Evolutionary conservation across 352 stramenopile species (phyloP).

Genomic region (Peronospora destructor): DNA sequence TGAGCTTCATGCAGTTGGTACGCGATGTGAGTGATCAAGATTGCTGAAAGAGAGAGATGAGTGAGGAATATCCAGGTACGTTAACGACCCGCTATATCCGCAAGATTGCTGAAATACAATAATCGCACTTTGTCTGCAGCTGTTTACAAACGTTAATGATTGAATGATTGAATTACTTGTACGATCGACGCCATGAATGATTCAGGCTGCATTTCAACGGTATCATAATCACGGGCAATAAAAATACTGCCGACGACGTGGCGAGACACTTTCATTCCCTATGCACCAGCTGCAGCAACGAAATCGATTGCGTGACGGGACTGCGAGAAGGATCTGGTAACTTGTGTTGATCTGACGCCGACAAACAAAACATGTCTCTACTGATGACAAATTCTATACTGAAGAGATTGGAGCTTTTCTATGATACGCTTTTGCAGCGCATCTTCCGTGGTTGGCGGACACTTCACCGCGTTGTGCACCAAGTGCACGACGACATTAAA

Average conservation of each 20-base stretch:
- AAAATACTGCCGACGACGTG: slow-evolving; percentile 7
- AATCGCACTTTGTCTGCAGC: no score
- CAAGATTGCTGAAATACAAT: no score
- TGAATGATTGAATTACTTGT: no score
- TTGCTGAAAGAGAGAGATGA: no score
- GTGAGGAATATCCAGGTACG: no score
- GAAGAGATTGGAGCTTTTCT: no score
- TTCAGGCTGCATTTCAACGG: no score
- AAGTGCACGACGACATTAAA: slow-evolving; percentile 39
- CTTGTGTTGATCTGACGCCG: slow-evolving; percentile 6
- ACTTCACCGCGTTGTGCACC: slow-evolving; percentile 38
- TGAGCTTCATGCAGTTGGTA: slow-evolving; percentile 23
- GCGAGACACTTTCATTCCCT: slow-evolving; percentile 7
- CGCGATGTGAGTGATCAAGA: no score
- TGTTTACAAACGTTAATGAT: no score
- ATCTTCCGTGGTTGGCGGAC: slow-evolving; percentile 52
- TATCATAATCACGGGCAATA: not conserved
- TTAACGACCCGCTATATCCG: no score
- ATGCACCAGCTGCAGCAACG: slow-evolving; percentile 8
- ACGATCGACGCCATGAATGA: no score
- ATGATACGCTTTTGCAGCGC: slow-evolving; percentile 17
- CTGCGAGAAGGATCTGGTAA: slow-evolving; percentile 12
- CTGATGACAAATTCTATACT: not conserved
- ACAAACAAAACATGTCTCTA: not conserved
- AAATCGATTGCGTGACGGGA: slow-evolving; percentile 16